phyloP scores from a whole-genome alignment of 2,329 filamentous ascomycete species.

The Fusarium annulatum region DNA sequence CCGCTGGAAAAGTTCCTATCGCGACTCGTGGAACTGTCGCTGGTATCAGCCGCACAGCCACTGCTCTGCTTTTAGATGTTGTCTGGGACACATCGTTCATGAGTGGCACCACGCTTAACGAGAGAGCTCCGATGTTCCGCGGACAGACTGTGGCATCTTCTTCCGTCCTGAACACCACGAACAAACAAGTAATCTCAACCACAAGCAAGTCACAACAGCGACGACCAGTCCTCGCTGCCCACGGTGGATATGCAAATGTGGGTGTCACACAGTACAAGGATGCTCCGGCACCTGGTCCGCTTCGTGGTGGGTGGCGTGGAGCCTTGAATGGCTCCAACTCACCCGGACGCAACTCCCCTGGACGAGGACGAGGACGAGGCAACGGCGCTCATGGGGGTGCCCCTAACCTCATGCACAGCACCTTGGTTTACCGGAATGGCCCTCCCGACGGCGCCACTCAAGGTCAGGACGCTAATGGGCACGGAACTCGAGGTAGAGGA shows the following conservation, averaged over 20 bases:
- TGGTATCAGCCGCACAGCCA: conserved; percentile 88
- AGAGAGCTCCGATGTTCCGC: conserved; percentile 91
- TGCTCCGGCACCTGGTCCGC: conserved; percentile 63
- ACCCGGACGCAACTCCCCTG: conserved; percentile 51
- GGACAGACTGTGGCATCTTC: conserved; percentile 90
- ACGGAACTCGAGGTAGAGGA: conserved; percentile 39
- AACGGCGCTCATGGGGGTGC: conserved; percentile 52
- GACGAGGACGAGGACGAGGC: conserved; percentile 55
- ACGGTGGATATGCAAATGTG: conserved; percentile 64
- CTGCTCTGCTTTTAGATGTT: conserved; percentile 85
- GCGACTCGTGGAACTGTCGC: conserved; percentile 93
- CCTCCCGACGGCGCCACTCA: conserved; percentile 45
- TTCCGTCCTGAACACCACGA: conserved; percentile 88
- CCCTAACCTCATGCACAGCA: conserved; percentile 62
- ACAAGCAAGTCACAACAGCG: conserved; percentile 65
- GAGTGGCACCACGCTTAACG: conserved; percentile 92
- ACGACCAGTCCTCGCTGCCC: conserved; percentile 60
- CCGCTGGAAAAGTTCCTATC: conserved; percentile 94
- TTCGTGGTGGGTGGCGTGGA: conserved; percentile 68
- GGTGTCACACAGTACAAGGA: conserved; percentile 72
- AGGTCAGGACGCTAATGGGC: conserved; percentile 46
- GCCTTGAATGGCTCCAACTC: conserved; percentile 61
- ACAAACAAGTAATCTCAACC: conserved; percentile 81
- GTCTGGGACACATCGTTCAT: conserved; percentile 97
- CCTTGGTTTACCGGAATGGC: conserved; percentile 62